phyloP scores from a whole-genome alignment of 2,329 filamentous ascomycete species.

The Diaporthe sp. region DNA sequence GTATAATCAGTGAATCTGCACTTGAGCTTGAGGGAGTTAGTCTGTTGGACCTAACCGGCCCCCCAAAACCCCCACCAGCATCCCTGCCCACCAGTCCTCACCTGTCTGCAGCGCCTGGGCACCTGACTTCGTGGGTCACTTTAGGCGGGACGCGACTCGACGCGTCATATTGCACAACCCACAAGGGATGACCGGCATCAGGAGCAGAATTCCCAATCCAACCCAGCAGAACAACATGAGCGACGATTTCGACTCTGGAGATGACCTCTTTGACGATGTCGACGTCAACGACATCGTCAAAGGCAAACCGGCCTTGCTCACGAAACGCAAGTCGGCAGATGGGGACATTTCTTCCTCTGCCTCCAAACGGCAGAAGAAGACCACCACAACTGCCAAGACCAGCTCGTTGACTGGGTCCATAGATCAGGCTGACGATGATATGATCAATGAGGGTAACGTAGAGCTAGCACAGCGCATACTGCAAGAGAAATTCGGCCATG shows the following conservation, averaged over 20 bases:
- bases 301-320: conserved; percentile 38
- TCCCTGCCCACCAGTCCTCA: background rate
- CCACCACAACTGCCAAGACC: background rate
- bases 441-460: background rate
- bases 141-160: conserved; percentile 2
- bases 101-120: background rate
- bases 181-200: background rate
- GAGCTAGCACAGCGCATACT: conserved; percentile 49
- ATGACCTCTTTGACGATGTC: conserved; percentile 51
- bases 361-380: conserved; percentile 35
- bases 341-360: too few species aligned
- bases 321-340: background rate
- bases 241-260: conserved; percentile 50
- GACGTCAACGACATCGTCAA: conserved; percentile 35
- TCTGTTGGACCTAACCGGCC: background rate
- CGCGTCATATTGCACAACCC: conserved; percentile 10
- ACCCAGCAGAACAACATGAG: background rate
- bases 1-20: too few species aligned
- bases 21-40: background rate
- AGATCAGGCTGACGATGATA: background rate
- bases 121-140: background rate
- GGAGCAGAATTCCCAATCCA: background rate
- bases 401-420: too few species aligned
- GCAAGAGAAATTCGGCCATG: conserved; percentile 55
- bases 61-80: background rate